Evolutionary conservation across 768 basidiomycete genomes (phyloP).

Genomic region (Auricularia cornea): DNA sequence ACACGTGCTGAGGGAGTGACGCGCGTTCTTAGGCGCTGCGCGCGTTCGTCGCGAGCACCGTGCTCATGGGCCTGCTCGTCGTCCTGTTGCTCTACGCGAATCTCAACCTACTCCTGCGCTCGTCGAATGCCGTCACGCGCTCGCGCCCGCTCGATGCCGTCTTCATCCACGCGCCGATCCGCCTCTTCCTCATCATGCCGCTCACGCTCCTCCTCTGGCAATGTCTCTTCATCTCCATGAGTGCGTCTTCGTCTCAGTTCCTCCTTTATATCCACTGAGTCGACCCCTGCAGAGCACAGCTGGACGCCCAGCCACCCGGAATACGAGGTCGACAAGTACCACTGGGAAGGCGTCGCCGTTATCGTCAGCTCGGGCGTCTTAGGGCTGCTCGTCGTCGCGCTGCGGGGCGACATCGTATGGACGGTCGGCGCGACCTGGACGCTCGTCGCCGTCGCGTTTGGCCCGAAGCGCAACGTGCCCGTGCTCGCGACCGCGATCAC

Average conservation of each 20-base stretch:
- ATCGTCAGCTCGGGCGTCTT: conserved; percentile 55
- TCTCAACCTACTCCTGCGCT: conserved; percentile 63
- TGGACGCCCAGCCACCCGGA: conserved; percentile 45
- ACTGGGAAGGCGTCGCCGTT: conserved; percentile 68
- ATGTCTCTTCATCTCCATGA: background rate
- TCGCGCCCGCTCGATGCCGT: conserved; percentile 64
- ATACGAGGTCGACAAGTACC: conserved; percentile 44
- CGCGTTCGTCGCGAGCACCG: conserved; percentile 67
- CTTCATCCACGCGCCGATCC: conserved; percentile 81
- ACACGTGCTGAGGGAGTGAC: background rate
- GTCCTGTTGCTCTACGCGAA: conserved; percentile 73
- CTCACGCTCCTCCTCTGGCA: conserved; percentile 43
- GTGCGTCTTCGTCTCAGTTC: no score
- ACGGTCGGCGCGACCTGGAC: conserved; percentile 69
- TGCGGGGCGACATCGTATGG: conserved; percentile 65
- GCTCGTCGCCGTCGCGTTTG: conserved; percentile 48
- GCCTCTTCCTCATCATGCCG: conserved; percentile 52
- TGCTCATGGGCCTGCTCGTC: conserved; percentile 63
- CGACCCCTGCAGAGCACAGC: conserved; percentile 33
- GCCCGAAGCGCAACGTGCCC: conserved; percentile 50
- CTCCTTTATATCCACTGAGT: no score
- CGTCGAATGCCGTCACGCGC: conserved; percentile 45
- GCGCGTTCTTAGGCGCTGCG: conserved; percentile 47
- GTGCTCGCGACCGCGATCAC: background rate
- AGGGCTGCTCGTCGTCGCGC: conserved; percentile 45